Evolutionary conservation across 129 eudicot genomes (phyloP).

Genomic region (Sambucus nigra): DNA sequence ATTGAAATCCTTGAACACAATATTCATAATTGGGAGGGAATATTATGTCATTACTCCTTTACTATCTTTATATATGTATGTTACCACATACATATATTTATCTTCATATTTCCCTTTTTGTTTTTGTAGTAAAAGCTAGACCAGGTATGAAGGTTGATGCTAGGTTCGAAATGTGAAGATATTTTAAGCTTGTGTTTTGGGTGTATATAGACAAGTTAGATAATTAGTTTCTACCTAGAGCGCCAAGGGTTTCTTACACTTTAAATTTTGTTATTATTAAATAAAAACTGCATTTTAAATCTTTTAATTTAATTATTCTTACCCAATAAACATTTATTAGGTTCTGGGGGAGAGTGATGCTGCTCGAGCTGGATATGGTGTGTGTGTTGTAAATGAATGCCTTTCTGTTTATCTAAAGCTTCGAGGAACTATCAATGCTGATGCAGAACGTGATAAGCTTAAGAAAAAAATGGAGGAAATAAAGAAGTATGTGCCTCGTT

Average conservation of each 20-base stretch:
- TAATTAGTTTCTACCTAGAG: not conserved
- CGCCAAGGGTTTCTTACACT: not conserved
- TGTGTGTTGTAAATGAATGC: conserved; percentile 61
- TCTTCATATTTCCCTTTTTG: too few species aligned
- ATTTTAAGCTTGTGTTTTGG: not conserved
- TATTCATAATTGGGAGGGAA: too few species aligned
- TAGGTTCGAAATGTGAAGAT: too few species aligned
- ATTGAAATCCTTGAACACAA: too few species aligned
- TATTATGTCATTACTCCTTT: too few species aligned
- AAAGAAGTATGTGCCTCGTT: conserved; percentile 47
- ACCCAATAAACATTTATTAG: conserved; percentile 15
- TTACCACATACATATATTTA: too few species aligned
- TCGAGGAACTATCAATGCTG: conserved; percentile 50
- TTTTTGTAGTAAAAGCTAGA: too few species aligned
- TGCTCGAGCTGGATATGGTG: conserved; percentile 57
- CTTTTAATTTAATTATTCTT: not conserved
- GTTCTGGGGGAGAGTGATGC: conserved; percentile 54
- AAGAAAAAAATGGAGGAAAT: conserved; percentile 54
- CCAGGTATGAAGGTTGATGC: too few species aligned
- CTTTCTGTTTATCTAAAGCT: conserved; percentile 68
- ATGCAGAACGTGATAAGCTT: conserved; percentile 74
- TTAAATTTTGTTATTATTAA: not conserved
- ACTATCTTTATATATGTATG: too few species aligned
- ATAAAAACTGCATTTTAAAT: not conserved
- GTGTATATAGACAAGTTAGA: too few species aligned